These are phyloP conservation scores for Zhuliangozyma parablackwelliae DNA, from an alignment of 1,139 yeast genomes.

Conservation along the genomic window DNA sequence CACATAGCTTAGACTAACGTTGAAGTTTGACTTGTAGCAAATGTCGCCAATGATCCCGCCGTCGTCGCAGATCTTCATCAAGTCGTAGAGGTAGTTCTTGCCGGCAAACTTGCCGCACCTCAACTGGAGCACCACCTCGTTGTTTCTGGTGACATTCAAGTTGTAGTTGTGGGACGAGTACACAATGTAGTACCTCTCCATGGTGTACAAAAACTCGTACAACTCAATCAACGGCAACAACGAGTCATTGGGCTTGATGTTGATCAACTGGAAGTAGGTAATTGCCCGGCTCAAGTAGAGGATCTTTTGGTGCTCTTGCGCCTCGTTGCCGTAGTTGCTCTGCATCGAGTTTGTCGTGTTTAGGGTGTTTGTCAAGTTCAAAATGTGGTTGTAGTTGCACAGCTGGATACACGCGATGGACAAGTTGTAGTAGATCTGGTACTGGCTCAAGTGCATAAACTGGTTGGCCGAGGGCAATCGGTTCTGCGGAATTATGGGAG, in stretches of 20 bases:
- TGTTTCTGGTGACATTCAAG: conserved; percentile 18
- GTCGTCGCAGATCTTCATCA: conserved; percentile 13
- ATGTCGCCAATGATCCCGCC: conserved; percentile 10
- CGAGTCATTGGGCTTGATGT: conserved; percentile 18
- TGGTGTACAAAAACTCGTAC: conserved; percentile 28
- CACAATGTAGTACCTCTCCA: conserved; percentile 31
- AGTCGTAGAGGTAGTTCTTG: conserved; percentile 11
- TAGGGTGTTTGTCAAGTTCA: conserved; percentile 17
- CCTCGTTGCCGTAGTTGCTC: conserved; percentile 14
- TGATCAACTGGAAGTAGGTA: conserved; percentile 33
- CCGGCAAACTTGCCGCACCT: conserved; percentile 2
- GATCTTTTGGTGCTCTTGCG: conserved; percentile 31
- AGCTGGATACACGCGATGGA: conserved; percentile 30
- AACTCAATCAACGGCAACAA: conserved; percentile 30
- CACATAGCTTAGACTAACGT: conserved; percentile 7
- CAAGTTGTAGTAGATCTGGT: conserved; percentile 32
- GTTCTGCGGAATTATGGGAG: conserved; percentile 14
- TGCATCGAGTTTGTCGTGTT: conserved; percentile 6
- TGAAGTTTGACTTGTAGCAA: conserved; percentile 16
- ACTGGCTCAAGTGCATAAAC: conserved; percentile 18
- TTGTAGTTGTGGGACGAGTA: conserved; percentile 25
- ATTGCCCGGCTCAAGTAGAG: conserved; percentile 31
- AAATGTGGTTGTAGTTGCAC: conserved; percentile 33
- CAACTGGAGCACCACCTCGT: conserved; percentile 13
- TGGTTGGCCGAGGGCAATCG: conserved; percentile 9